phyloP scores from a whole-genome alignment of 2,329 filamentous ascomycete species.

The Malbranchea zuffiana region DNA sequence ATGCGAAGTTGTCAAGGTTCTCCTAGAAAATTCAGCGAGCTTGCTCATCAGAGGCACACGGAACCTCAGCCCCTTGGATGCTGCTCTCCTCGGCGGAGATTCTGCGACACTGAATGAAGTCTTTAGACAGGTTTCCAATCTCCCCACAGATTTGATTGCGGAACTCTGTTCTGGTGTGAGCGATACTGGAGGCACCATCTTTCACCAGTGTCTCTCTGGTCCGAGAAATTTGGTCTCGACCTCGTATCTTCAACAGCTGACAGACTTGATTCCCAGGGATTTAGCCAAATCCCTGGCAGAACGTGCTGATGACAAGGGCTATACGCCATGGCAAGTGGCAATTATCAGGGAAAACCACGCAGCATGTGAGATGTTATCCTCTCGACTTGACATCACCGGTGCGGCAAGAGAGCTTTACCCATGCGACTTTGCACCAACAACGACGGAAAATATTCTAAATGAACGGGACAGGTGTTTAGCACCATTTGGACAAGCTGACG shows the following conservation, averaged over 20 bases:
- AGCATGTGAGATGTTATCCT: constrained; percentile 1
- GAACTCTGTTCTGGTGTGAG: constrained; percentile 1
- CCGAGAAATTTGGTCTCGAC: neutral
- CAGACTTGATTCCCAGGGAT: constrained; percentile 1
- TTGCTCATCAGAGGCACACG: constrained; percentile 1
- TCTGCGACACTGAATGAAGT: neutral
- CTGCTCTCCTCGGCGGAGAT: neutral
- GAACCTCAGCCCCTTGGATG: constrained; percentile 1
- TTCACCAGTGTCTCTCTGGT: neutral
- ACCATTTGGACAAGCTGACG: neutral
- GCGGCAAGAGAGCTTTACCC: neutral
- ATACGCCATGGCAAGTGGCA: neutral
- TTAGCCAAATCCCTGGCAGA: constrained; percentile 1
- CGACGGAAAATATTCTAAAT: neutral
- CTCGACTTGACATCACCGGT: neutral
- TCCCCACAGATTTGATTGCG: neutral
- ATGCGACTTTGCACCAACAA: neutral
- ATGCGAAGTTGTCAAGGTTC: neutral
- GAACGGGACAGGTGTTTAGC: neutral
- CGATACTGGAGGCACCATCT: neutral
- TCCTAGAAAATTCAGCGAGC: constrained; percentile 1
- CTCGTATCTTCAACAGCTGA: neutral
- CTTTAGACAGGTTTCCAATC: neutral
- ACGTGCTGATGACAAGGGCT: constrained; percentile 1
- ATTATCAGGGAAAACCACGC: neutral